Conservation (phyloP, 768 basidiomycete genomes). For the Lactarius hengduanensis region DNA sequence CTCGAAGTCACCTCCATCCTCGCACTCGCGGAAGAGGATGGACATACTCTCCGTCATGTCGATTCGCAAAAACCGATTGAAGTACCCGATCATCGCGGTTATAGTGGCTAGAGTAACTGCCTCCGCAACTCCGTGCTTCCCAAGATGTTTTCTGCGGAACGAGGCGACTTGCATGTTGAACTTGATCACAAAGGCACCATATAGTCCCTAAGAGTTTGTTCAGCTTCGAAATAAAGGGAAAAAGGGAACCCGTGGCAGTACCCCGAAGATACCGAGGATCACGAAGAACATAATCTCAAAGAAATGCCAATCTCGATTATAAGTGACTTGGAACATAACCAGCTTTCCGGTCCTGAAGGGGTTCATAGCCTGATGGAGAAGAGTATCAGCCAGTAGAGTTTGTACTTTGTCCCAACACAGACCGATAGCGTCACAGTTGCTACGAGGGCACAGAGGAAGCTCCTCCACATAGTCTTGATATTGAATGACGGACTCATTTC, state of each 20-base stretch:
- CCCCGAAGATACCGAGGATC: constrained; percentile 93
- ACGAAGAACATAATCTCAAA: constrained; percentile 98
- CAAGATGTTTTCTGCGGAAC: constrained; percentile 89
- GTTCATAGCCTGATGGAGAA: constrained; percentile 77
- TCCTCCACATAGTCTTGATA: constrained; percentile 98
- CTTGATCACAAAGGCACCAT: constrained; percentile 95
- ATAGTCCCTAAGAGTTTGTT: constrained; percentile 67
- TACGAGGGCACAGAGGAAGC: constrained; percentile 95
- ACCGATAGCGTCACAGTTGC: constrained; percentile 96
- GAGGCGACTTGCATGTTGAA: constrained; percentile 95
- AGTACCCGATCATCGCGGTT: constrained; percentile 91
- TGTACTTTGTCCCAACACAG: constrained; percentile 36
- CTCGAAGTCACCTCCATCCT: constrained; percentile 86
- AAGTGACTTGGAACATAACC: constrained; percentile 97
- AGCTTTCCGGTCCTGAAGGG: constrained; percentile 97
- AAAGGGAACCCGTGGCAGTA: constrained; percentile 35
- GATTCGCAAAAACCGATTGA: constrained; percentile 90
- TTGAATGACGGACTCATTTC: constrained; percentile 99
- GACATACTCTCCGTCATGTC: constrained; percentile 98
- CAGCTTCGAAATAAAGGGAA: not conserved
- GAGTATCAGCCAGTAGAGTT: not conserved
- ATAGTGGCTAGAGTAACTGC: constrained; percentile 83
- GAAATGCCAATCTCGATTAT: constrained; percentile 98
- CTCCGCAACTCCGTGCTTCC: constrained; percentile 81
- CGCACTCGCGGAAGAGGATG: constrained; percentile 93